Evolutionary conservation across 129 eudicot genomes (phyloP), one percentile per base, ranked within the genome.

Genomic region (Scalesia atractyloides): DNA sequence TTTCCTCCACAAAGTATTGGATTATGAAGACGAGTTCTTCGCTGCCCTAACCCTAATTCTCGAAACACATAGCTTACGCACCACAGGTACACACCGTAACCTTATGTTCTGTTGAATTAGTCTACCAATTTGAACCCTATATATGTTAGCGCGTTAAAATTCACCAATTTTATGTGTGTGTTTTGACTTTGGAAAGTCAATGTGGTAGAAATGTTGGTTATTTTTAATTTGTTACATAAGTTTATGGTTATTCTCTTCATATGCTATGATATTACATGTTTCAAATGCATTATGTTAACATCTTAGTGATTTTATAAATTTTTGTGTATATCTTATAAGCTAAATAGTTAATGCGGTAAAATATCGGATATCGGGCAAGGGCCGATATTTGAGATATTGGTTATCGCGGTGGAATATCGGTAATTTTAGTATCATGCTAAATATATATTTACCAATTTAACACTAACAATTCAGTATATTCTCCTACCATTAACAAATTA

Each of bases 21-120:
- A 95, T 76, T 95, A 90, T 19, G 99, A 95, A 81, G 99, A 95
- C 68, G 99, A 95, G 69, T 95, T 86, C 72, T 95, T 90, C 36
- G 97, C 99, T 33, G 80, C 90, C 63, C 85, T 90, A 26, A 95
- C 86, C 79, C 96, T 95, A 51, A 86, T 95, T 39, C 91, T 95
- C 30, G 99, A 95, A 82, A 88, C 94, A 9, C 99, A 95, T 66
- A 95, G 99, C 66, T 70, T 95, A 67, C 86, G 99, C 34, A 95
- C 96, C 37, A 95, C 97, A 59, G 96, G 98, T 88, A 47, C 1
- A 48, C 5, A 48, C 15, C 13, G 15, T 14, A 46, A 33, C n/a
- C 17, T 36, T 65, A 7, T 22, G 12, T 13, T 16, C 15, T 49
- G 1, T 24, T 47, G 59, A 44, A 30, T 26, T 37, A 59, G 57